Conservation (phyloP, 176 grass and related monocot genomes). For the Oryza longistaminata region DNA sequence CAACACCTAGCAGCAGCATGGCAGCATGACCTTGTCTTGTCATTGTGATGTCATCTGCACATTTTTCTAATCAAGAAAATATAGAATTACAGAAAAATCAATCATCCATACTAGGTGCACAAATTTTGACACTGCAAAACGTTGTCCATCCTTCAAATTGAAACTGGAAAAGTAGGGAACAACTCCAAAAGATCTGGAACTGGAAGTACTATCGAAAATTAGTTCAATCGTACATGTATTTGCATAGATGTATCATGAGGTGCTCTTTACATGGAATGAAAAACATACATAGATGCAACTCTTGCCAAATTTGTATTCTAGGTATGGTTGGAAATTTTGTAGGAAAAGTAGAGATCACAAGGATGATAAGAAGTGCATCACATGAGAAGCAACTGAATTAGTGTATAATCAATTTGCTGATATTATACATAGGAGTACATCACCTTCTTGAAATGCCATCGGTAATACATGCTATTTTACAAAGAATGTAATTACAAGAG, state of each 20-base stretch:
- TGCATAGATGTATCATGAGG: constrained; percentile 14
- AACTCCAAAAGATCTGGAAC: constrained; percentile 22
- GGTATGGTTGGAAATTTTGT: neutral
- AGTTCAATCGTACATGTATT: neutral
- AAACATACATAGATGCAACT: constrained; percentile 2
- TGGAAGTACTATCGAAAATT: neutral
- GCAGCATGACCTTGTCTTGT: neutral
- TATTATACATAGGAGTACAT: constrained; percentile 36
- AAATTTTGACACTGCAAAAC: neutral
- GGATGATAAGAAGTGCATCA: neutral
- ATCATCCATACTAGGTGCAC: constrained; percentile 1
- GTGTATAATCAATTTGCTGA: constrained; percentile 20
- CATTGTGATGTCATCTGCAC: neutral
- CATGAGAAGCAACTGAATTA: neutral
- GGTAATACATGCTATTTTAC: constrained; percentile 25
- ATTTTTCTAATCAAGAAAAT: constrained; percentile 12
- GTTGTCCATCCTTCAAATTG: neutral
- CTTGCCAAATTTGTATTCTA: constrained; percentile 12
- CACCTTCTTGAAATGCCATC: constrained; percentile 2
- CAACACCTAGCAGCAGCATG: neutral
- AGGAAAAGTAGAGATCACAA: constrained; percentile 7
- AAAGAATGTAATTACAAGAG: constrained; percentile 27
- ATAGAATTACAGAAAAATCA: neutral
- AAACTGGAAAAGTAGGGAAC: constrained; percentile 33
- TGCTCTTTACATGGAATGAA: constrained; percentile 11